Evolutionary conservation across 352 stramenopile genomes (phyloP), one percentile per base, ranked within the genome.

Genomic region (Phytophthora boehmeriae): DNA sequence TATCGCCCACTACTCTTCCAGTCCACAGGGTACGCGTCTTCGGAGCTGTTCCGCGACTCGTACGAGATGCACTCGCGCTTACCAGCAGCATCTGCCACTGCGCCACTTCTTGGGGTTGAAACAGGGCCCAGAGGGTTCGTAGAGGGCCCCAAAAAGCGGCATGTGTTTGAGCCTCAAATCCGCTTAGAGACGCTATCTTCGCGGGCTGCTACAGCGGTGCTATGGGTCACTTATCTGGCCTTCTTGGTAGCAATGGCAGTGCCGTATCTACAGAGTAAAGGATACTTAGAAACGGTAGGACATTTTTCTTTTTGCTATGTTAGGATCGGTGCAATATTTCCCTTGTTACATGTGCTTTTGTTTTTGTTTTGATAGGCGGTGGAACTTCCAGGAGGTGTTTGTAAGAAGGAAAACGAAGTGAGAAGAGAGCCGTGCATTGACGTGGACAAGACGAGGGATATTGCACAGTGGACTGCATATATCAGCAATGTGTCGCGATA

Each of bases 171-270:
- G 28, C 75, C 86, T 51, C 73, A 79, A 46, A 91, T 95, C 61
- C 84, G 86, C 38, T 57, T 95, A 8, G 86, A 95, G 64, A 95
- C 86, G 32, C 56, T 95, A 14, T 89, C 83, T 16, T 93, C 86
- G 8, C 68, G 77, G 23, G 83, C 80, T n/a, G 81, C 84, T 5
- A 90, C 78, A 41, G 78, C 71, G 2, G 85, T 95, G 43, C 68
- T 95, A 8, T 83, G 73, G 62, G 63, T 92, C 64, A 92, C 86
- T 46, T 95, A 95, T 66, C 14, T 93, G 14, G 73, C 76, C 16
- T 95, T 95, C 47, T 66, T 83, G 3, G 49, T 93, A 16, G 86
- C 86, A 5, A 74, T 95, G 19, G 62, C 59, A 9, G 54, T 92
- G 50, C 83, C 86, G 23, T 93, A 93, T 70, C 42, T 95, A 22